Evolutionary conservation across 2,329 filamentous ascomycete genomes (phyloP), one percentile per base, ranked within the genome.

Genomic region (Xylariaceae sp.): DNA sequence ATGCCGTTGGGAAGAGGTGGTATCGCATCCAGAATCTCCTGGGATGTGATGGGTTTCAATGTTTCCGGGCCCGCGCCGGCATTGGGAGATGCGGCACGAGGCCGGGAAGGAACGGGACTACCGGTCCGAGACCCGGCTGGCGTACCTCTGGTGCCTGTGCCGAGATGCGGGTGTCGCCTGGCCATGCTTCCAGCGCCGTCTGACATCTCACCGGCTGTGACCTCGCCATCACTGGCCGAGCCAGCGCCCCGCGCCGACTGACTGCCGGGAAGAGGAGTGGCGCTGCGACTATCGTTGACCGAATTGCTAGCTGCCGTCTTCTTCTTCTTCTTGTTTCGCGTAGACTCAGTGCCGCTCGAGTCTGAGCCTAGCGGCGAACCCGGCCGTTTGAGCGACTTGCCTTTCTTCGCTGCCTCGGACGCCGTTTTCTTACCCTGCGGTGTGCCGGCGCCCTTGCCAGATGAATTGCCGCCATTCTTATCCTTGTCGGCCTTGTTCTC

Each of bases 351-450:
- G 56, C 91, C 93, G 72, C 91, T 96, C 8, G 91, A 91, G 72
- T 97, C 93, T 1, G 92, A 97, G 37, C 89, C 81, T 64, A 92
- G 88, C 2, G 92, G 91, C 13, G 92, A 96, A 15, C 92, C 91
- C 37, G 90, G 83, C 35, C 93, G 87, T 77, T 97, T 97, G 55
- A 93, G 82, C 37, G 80, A 81, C 69, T 85, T 86, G 67, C 74
- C 73, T 71, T 84, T 84, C 73, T 83, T 84, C 4, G 75, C 69
- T 9, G 78, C 73, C 37, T 82, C 76, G 4, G 73, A 72, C 9
- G 73, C 68, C 57, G 76, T 76, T 56, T 76, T 77, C 69, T 82
- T 83, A 54, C 76, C 77, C 35, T 78, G 73, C 0, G 81, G 77
- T 2, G 81, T 81, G 10, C 74, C 89, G 44, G 82, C 84, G 34